Conservation (phyloP, 768 basidiomycete species). For the Tylopilus sp. region DNA sequence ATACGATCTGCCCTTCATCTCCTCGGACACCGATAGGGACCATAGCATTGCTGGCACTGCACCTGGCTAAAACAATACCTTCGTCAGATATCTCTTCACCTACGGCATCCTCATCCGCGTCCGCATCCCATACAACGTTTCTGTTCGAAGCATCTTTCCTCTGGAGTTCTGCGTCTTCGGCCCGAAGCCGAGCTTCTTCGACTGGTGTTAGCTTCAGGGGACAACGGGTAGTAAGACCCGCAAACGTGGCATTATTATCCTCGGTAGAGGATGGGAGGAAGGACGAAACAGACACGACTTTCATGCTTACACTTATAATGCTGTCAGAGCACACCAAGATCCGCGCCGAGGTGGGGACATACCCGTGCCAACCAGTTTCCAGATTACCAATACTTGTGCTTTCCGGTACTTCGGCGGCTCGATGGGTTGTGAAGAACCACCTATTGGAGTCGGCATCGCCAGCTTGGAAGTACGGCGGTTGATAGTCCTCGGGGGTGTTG, state of each 20-base stretch:
- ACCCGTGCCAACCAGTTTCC: conserved; percentile 75
- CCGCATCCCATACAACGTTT: conserved; percentile 62
- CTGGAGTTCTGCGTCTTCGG: conserved; percentile 57
- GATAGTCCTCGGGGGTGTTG: conserved; percentile 75
- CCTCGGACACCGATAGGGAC: conserved; percentile 58
- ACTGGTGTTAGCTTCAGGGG: conserved; percentile 49
- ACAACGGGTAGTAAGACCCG: conserved; percentile 39
- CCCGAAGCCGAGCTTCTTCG: conserved; percentile 52
- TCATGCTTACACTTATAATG: conserved; percentile 58
- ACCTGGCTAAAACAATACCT: conserved; percentile 26
- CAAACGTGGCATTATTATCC: conserved; percentile 54
- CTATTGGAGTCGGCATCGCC: conserved; percentile 70
- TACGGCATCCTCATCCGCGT: conserved; percentile 56
- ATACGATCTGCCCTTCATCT: conserved; percentile 52
- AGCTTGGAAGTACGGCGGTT: conserved; percentile 75
- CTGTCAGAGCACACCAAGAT: neutral
- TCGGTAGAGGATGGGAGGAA: conserved; percentile 65
- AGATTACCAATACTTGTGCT: conserved; percentile 65
- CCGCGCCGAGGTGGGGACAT: conserved; percentile 2
- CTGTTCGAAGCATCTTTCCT: conserved; percentile 57
- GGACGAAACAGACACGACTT: conserved; percentile 67
- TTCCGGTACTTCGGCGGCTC: conserved; percentile 68
- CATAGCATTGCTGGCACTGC: conserved; percentile 13
- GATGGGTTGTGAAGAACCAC: conserved; percentile 82
- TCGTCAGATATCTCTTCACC: conserved; percentile 45